Evolutionary conservation across 2,329 filamentous ascomycete genomes (phyloP).

Genomic region (Xylariales sp.): DNA sequence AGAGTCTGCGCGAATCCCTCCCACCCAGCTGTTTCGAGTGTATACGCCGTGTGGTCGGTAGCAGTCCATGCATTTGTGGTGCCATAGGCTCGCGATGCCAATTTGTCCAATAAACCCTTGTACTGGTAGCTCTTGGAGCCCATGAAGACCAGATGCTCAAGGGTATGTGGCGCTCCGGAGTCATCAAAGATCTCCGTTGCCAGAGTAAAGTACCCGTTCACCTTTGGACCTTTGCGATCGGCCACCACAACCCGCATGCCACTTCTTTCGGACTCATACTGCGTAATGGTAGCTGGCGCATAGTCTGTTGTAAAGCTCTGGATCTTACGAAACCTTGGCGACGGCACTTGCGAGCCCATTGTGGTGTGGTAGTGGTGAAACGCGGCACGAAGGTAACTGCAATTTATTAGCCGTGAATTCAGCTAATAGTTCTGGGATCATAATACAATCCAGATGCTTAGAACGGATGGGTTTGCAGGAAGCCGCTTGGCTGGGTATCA

Average conservation of each 20-base stretch:
- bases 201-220: conserved; percentile 89
- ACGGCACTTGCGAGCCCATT: conserved; percentile 50
- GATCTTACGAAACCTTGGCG: conserved; percentile 68
- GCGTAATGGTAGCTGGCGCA: conserved; percentile 79
- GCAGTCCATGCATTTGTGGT: conserved; percentile 96
- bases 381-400: neutral
- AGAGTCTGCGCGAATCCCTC: conserved; percentile 93
- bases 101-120: conserved; percentile 91
- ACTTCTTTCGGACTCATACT: conserved; percentile 92
- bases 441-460: no score
- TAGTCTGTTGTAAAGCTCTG: conserved; percentile 88
- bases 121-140: conserved; percentile 91
- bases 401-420: neutral
- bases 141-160: conserved; percentile 83
- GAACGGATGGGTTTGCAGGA: no score
- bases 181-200: conserved; percentile 98
- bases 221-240: conserved; percentile 89
- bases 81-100: conserved; percentile 90
- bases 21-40: conserved; percentile 92
- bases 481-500: no score
- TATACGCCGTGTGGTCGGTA: conserved; percentile 94
- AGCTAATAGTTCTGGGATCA: no score
- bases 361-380: conserved; percentile 20
- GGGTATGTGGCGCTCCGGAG: conserved; percentile 82
- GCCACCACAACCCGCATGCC: conserved; percentile 93